These are phyloP conservation scores for Marasmius oreades DNA, from an alignment of 1,284 basidiomycete genomes.

Conservation along the genomic window DNA sequence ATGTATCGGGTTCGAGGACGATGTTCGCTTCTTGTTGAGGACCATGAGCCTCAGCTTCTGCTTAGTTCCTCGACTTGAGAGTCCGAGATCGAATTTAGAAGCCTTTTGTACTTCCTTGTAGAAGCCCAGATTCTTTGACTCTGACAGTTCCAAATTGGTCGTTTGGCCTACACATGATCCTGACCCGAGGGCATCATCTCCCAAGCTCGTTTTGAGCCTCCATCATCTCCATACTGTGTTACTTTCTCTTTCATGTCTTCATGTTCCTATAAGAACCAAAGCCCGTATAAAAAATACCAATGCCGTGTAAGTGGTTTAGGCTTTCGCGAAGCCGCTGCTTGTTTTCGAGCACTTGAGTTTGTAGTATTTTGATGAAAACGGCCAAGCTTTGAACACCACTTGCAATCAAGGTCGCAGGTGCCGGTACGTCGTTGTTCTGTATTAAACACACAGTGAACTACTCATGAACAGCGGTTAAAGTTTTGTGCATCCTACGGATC, in stretches of 20 bases:
- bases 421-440: slow-evolving; percentile 29
- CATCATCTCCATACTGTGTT: background rate
- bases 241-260: background rate
- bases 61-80: too few species aligned
- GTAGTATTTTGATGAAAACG: slow-evolving; percentile 45
- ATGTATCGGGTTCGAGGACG: too few species aligned
- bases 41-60: too few species aligned
- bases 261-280: background rate
- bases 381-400: slow-evolving; percentile 35
- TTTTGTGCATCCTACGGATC: slow-evolving; percentile 50
- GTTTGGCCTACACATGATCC: too few species aligned
- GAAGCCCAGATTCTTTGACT: too few species aligned
- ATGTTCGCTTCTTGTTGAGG: too few species aligned
- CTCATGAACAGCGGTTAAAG: slow-evolving; percentile 24
- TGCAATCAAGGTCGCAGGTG: slow-evolving; percentile 46
- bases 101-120: too few species aligned
- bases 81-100: too few species aligned
- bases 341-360: background rate
- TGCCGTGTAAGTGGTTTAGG: slow-evolving; percentile 38
- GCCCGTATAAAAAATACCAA: slow-evolving; percentile 37
- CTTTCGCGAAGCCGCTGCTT: slow-evolving; percentile 4
- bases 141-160: too few species aligned
- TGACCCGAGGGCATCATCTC: too few species aligned
- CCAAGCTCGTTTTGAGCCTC: background rate
- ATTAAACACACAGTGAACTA: background rate